Percentiles rank a stretch among this genome's conserved stretches.
Conservation (phyloP, 2,329 filamentous ascomycete genomes). For the Paracorniculantispora psalliotae region DNA sequence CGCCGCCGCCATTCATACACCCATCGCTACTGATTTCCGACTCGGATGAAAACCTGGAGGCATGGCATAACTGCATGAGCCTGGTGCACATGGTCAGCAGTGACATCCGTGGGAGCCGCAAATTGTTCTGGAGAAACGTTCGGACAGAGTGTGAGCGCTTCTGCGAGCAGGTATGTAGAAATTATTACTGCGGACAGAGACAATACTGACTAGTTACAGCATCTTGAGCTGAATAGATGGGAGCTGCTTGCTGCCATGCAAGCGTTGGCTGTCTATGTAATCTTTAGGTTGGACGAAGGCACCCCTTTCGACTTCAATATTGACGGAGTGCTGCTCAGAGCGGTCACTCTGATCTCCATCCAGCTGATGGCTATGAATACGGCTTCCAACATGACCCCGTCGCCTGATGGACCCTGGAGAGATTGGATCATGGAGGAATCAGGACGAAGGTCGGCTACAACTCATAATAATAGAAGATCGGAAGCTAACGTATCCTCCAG, state of each 20-base stretch:
- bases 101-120: background rate
- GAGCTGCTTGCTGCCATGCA: conserved; percentile 13
- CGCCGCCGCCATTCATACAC: conserved; percentile 11
- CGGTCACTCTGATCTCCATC: conserved; percentile 5
- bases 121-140: conserved; percentile 13
- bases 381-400: background rate
- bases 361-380: background rate
- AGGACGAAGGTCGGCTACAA: background rate
- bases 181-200: no score
- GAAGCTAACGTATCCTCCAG: background rate
- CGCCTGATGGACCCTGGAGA: background rate
- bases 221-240: conserved; percentile 3
- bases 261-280: conserved; percentile 11
- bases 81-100: conserved; percentile 8
- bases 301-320: background rate
- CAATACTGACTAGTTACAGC: background rate
- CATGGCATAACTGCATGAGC: conserved; percentile 12
- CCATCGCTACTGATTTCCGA: background rate
- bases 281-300: conserved; percentile 5
- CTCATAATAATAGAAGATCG: background rate
- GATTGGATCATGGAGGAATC: conserved; percentile 9
- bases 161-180: background rate
- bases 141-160: conserved; percentile 8
- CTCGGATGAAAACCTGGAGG: background rate
- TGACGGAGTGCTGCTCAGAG: conserved; percentile 4